A percentile compares a stretch with the other conserved stretches of the same genome.
Conservation (phyloP, 1,139 yeast genomes). For the Pichia sp. region DNA sequence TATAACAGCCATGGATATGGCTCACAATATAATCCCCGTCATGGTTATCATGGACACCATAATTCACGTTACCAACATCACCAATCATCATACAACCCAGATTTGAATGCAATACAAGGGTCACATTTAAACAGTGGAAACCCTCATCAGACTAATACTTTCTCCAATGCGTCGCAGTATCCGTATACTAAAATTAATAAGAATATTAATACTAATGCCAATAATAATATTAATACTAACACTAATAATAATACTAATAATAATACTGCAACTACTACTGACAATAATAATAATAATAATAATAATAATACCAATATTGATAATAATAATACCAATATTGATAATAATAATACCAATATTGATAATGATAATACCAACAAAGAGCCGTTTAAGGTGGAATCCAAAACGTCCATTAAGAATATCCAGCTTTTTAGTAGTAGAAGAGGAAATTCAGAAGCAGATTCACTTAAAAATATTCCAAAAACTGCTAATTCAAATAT, state of each 20-base stretch:
- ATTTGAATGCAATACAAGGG: background rate
- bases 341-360: too few relatives aligned
- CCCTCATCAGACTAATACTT: too few relatives aligned
- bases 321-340: too few relatives aligned
- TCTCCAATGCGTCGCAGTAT: too few relatives aligned
- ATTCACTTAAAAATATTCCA: background rate
- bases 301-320: too few relatives aligned
- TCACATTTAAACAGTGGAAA: too few relatives aligned
- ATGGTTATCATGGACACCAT: constrained; percentile 7
- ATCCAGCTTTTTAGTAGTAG: constrained; percentile 10
- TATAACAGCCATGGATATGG: constrained; percentile 5
- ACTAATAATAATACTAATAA: background rate
- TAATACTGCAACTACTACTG: too few relatives aligned
- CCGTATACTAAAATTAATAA: background rate
- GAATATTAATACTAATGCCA: too few relatives aligned
- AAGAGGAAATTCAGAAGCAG: constrained; percentile 1
- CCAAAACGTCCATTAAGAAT: background rate
- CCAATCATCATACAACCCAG: background rate
- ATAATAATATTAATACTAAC: too few relatives aligned
- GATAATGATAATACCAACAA: too few relatives aligned
- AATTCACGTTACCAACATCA: constrained; percentile 5
- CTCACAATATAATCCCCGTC: constrained; percentile 7
- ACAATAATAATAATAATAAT: too few relatives aligned
- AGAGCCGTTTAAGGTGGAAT: background rate
- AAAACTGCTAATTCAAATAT: background rate